Conservation (phyloP, 225 moss, liverwort and hornwort genomes). For the Pleurozium schreberi region DNA sequence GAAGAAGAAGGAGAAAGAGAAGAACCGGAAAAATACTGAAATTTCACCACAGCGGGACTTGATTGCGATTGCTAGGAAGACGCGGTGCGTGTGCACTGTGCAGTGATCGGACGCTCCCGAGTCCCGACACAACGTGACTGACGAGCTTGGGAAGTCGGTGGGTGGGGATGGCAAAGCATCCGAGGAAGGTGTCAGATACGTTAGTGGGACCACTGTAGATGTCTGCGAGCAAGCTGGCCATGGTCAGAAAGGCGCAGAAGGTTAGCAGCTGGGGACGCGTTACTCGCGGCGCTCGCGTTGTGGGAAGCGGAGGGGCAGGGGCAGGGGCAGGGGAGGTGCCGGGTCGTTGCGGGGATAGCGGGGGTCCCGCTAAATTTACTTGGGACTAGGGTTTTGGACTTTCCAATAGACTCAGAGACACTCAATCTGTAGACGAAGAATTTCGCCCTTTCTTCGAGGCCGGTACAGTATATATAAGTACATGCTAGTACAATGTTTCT, state of each 20-base stretch:
- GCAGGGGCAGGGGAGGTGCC: no score
- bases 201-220: background rate
- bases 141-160: background rate
- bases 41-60: background rate
- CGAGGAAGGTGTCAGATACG: background rate
- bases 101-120: background rate
- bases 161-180: background rate
- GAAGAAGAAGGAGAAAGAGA: background rate
- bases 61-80: background rate
- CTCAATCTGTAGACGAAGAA: background rate
- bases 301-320: no score
- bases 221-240: background rate
- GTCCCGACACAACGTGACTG: no score
- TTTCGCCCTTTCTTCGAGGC: background rate
- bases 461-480: background rate
- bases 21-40: background rate
- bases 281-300: background rate
- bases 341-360: background rate
- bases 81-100: background rate
- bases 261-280: background rate
- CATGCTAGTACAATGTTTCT: no score
- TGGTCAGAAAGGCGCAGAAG: background rate
- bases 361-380: background rate
- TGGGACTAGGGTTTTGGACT: background rate
- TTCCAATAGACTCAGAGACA: background rate